phyloP scores from a whole-genome alignment of 371 early-diverging fungal species.

The Mortierella sp. region DNA sequence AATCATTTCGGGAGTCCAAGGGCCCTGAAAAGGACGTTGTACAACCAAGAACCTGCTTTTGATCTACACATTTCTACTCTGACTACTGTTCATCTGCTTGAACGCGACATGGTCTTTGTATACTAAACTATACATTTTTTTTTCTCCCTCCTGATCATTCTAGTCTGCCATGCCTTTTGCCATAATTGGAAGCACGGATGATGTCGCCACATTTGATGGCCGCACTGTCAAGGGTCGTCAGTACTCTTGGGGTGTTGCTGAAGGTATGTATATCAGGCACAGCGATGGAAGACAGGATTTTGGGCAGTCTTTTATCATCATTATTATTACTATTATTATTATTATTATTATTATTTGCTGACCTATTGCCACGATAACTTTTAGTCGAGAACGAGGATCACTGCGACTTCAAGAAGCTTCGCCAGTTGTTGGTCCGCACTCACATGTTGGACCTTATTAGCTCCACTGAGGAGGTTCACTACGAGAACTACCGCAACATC shows the following conservation, averaged over 20 bases:
- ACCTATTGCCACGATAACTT: no score
- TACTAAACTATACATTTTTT: slow-evolving; percentile 23
- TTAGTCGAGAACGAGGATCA: slow-evolving; percentile 85
- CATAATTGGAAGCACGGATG: slow-evolving; percentile 89
- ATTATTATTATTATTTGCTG: no score
- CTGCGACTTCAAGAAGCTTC: slow-evolving; percentile 91
- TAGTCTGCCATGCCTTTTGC: slow-evolving; percentile 90
- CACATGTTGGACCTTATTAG: slow-evolving; percentile 93
- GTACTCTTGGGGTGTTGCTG: slow-evolving; percentile 92
- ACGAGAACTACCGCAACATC: slow-evolving; percentile 84
- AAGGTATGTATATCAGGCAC: slow-evolving; percentile 25
- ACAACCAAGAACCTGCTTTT: background rate
- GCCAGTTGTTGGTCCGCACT: slow-evolving; percentile 87
- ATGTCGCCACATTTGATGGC: slow-evolving; percentile 78
- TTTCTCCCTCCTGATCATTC: slow-evolving; percentile 5
- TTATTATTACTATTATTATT: no score
- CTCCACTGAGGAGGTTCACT: slow-evolving; percentile 89
- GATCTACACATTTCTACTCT: background rate
- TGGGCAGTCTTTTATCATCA: no score
- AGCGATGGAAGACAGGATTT: no score
- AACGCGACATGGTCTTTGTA: background rate
- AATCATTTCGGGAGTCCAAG: no score
- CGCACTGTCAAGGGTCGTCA: slow-evolving; percentile 85
- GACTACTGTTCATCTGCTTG: background rate
- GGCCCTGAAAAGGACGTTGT: no score